Conservation (phyloP, 2,329 filamentous ascomycete genomes). For the Cephalotrichum gorgonifer region DNA sequence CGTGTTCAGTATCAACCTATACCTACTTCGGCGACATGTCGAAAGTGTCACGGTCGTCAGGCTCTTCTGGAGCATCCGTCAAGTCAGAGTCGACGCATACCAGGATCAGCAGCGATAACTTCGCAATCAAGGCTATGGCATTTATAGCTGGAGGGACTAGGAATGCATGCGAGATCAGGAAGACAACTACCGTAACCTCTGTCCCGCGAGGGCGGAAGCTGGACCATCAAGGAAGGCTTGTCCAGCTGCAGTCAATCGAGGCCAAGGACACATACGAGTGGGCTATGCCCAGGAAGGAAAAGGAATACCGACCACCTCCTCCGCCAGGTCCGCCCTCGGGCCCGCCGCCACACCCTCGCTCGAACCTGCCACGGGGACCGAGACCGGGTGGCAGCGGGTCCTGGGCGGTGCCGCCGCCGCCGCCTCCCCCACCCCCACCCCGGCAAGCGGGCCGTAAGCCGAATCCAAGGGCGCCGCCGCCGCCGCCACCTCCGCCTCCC, state of each 20-base stretch:
- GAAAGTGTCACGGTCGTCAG: background rate
- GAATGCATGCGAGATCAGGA: background rate
- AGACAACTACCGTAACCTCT: background rate
- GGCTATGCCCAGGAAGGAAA: background rate
- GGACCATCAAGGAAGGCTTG: background rate
- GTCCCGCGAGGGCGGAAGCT: background rate
- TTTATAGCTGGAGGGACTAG: background rate
- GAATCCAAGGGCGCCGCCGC: no score
- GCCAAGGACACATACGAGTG: background rate
- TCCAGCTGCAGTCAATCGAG: background rate
- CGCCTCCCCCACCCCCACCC: no score
- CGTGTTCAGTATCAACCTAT: background rate
- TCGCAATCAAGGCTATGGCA: background rate
- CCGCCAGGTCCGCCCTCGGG: background rate
- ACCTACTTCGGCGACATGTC: background rate
- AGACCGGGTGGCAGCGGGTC: no score
- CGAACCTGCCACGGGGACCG: no score
- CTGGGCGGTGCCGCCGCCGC: no score
- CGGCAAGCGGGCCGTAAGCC: no score
- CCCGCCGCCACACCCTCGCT: no score
- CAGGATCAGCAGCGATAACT: background rate
- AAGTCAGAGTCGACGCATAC: background rate
- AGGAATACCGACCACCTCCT: background rate
- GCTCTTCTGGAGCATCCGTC: background rate
- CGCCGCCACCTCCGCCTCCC: no score